A percentile compares a stretch with the other conserved stretches of the same genome.
These are phyloP conservation scores for Fusarium begoniae DNA, from an alignment of 2,329 filamentous ascomycete genomes.

Conservation along the genomic window DNA sequence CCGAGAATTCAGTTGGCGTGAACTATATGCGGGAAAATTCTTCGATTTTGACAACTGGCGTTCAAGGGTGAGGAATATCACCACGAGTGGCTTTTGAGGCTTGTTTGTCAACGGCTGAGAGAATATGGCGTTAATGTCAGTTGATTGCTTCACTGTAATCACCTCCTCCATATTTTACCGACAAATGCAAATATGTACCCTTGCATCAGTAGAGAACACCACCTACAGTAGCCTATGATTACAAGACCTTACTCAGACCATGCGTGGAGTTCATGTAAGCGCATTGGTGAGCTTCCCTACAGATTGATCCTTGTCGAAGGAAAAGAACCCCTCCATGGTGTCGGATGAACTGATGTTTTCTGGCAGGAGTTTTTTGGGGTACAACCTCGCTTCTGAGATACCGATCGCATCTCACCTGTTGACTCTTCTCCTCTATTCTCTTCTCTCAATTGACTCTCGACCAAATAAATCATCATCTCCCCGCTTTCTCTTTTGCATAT, in stretches of 20 bases:
- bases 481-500: conserved; percentile 1
- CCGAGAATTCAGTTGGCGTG: conserved; percentile 4
- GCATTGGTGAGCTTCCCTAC: conserved; percentile 3
- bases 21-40: conserved; percentile 4
- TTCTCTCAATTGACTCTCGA: conserved; percentile 16
- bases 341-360: conserved; percentile 34
- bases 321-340: background rate
- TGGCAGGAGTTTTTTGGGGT: background rate
- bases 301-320: background rate
- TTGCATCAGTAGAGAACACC: conserved; percentile 16
- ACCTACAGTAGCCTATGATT: background rate
- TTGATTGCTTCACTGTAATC: background rate
- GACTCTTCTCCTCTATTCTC: conserved; percentile 9
- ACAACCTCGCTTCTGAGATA: conserved; percentile 11
- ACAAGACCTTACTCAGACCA: conserved; percentile 34
- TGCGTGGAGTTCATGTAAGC: conserved; percentile 42
- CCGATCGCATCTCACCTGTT: background rate
- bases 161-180: background rate
- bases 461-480: background rate
- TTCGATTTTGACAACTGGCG: background rate
- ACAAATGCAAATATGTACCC: background rate
- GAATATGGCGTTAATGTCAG: background rate
- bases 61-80: background rate
- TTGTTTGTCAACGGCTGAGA: background rate
- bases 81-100: conserved; percentile 13